Percentiles rank a stretch among this genome's conserved stretches.
Evolutionary conservation across 2,329 filamentous ascomycete species (phyloP).

Genomic region (Cladosporium oxysporum): DNA sequence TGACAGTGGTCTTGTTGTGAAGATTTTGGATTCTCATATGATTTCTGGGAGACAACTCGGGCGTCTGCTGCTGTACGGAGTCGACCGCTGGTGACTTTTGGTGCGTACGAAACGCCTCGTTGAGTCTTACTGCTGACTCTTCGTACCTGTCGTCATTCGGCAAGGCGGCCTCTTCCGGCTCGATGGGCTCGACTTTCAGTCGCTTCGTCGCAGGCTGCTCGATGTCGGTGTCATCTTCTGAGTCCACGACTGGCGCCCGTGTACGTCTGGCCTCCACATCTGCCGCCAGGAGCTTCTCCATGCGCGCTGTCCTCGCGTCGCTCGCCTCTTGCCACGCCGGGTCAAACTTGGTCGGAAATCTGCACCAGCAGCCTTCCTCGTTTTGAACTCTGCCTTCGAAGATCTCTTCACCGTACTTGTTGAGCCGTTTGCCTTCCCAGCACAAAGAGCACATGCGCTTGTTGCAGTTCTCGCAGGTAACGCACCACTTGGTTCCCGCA

Average conservation of each 20-base stretch:
- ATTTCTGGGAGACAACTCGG: not conserved
- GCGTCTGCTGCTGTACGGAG: not conserved
- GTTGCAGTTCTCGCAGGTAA: slow-evolving; percentile 23
- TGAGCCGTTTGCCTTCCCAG: slow-evolving; percentile 23
- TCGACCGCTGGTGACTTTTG: not conserved
- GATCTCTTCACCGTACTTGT: slow-evolving; percentile 20
- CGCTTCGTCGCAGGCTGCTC: slow-evolving; percentile 10
- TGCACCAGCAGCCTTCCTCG: slow-evolving; percentile 26
- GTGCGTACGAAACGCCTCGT: not conserved
- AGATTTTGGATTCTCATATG: not conserved
- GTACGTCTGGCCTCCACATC: not conserved
- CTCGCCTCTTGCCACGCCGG: not conserved
- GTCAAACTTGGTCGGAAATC: slow-evolving; percentile 18
- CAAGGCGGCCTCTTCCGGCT: not conserved
- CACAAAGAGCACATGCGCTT: slow-evolving; percentile 25
- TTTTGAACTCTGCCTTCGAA: slow-evolving; percentile 22
- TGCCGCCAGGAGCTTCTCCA: not conserved
- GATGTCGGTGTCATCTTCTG: not conserved
- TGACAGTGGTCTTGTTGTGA: slow-evolving; percentile 22
- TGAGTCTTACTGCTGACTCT: not conserved
- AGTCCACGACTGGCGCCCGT: not conserved
- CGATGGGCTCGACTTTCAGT: not conserved
- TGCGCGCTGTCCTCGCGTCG: slow-evolving; percentile 15
- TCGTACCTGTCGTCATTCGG: not conserved
- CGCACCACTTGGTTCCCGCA: slow-evolving; percentile 23